Evolutionary conservation across 2,329 filamentous ascomycete species (phyloP).

Genomic region (Venturia carpophila): DNA sequence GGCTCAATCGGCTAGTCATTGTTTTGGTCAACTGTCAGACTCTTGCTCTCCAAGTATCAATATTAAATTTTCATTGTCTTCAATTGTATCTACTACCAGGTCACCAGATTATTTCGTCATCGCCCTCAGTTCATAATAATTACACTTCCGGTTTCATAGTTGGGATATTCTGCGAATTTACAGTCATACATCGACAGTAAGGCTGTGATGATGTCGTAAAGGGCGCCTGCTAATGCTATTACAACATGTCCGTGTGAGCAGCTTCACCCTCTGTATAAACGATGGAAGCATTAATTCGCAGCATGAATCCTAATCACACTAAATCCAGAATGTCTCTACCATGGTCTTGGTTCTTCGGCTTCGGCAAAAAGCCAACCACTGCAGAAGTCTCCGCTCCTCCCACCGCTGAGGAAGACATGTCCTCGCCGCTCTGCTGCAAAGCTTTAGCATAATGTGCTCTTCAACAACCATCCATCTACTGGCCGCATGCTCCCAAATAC

Average conservation of each 20-base stretch:
- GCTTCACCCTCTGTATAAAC: neutral
- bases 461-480: neutral
- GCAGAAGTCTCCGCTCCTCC: neutral
- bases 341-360: neutral
- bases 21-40: neutral
- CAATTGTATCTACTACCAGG: neutral
- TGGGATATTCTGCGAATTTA: neutral
- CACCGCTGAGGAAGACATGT: neutral
- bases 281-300: neutral
- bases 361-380: neutral
- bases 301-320: neutral
- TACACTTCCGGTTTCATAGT: neutral
- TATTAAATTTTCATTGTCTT: neutral
- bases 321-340: neutral
- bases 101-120: neutral
- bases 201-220: neutral
- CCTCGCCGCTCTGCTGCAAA: neutral
- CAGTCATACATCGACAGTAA: neutral
- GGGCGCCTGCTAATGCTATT: neutral
- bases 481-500: neutral
- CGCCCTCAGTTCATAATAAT: neutral
- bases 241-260: neutral
- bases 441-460: neutral
- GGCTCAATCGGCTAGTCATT: conserved; percentile 3
- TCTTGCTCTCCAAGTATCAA: neutral